These are phyloP conservation scores for Termitomyces titanicus DNA, from an alignment of 768 basidiomycete species.

Conservation along the genomic window DNA sequence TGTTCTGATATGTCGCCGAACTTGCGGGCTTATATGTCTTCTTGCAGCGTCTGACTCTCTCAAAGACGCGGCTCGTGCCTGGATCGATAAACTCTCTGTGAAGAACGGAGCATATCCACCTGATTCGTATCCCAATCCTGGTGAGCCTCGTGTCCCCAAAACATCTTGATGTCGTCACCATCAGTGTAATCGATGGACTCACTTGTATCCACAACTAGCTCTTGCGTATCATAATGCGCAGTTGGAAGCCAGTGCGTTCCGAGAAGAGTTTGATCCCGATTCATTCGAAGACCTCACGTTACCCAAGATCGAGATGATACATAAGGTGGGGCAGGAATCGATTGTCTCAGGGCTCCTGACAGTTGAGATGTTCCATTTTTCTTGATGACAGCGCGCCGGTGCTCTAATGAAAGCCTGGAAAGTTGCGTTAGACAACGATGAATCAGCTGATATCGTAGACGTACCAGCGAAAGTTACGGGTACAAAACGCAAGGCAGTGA, in stretches of 20 bases:
- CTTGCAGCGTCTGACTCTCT: conserved; percentile 62
- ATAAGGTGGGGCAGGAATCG: conserved; percentile 49
- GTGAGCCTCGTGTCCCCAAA: conserved; percentile 39
- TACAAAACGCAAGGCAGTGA: conserved; percentile 71
- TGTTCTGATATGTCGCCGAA: conserved; percentile 1
- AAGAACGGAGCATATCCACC: conserved; percentile 83
- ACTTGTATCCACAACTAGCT: conserved; percentile 37
- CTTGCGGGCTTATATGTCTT: conserved; percentile 4
- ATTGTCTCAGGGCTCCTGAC: conserved; percentile 24
- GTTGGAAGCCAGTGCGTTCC: conserved; percentile 89
- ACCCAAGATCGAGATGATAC: conserved; percentile 75
- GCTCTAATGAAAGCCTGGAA: conserved; percentile 71
- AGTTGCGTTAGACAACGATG: conserved; percentile 53
- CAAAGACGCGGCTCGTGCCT: conserved; percentile 61
- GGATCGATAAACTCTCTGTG: conserved; percentile 77
- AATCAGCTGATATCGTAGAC: conserved; percentile 52
- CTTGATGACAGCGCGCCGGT: conserved; percentile 55
- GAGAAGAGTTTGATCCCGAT: conserved; percentile 79
- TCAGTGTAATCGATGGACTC: conserved; percentile 2
- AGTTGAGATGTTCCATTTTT: conserved; percentile 3
- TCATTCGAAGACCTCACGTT: conserved; percentile 79
- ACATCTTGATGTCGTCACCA: conserved; percentile 1
- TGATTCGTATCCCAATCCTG: conserved; percentile 87
- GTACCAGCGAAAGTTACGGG: conserved; percentile 32
- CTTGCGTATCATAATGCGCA: conserved; percentile 88